These are phyloP conservation scores for Penicillium fimorum DNA, from an alignment of 495 filamentous ascomycete species.

Conservation along the genomic window DNA sequence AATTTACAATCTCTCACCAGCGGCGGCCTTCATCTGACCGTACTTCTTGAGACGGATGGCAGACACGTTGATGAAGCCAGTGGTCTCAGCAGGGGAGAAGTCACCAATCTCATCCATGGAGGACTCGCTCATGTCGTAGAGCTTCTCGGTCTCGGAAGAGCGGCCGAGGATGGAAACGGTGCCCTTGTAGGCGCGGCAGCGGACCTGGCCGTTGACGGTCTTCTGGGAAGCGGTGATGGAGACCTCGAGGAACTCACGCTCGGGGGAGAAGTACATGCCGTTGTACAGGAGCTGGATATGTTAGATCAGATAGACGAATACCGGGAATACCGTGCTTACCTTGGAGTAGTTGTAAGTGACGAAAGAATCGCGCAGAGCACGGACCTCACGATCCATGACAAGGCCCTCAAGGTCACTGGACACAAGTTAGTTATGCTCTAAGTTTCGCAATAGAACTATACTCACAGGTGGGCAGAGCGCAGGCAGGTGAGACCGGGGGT, in stretches of 20 bases:
- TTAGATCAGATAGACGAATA: background rate
- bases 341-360: slow-evolving; percentile 74
- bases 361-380: slow-evolving; percentile 75
- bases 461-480: slow-evolving; percentile 67
- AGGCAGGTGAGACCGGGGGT: slow-evolving; percentile 70
- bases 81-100: slow-evolving; percentile 71
- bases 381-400: slow-evolving; percentile 79
- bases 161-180: slow-evolving; percentile 71
- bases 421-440: slow-evolving; percentile 4
- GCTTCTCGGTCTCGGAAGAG: slow-evolving; percentile 73
- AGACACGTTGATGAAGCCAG: slow-evolving; percentile 78
- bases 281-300: slow-evolving; percentile 63
- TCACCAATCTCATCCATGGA: slow-evolving; percentile 86
- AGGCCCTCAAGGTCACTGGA: slow-evolving; percentile 78
- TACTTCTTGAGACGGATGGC: slow-evolving; percentile 92
- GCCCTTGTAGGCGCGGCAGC: slow-evolving; percentile 76
- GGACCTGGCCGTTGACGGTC: slow-evolving; percentile 68
- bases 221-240: slow-evolving; percentile 69
- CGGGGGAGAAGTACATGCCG: slow-evolving; percentile 71
- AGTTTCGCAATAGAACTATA: background rate
- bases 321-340: slow-evolving; percentile 20
- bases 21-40: slow-evolving; percentile 64
- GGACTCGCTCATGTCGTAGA: slow-evolving; percentile 77
- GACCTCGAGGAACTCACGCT: slow-evolving; percentile 76
- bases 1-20: slow-evolving; percentile 48